phyloP scores from a whole-genome alignment of 768 basidiomycete genomes.

The Lactarius psammicola region DNA sequence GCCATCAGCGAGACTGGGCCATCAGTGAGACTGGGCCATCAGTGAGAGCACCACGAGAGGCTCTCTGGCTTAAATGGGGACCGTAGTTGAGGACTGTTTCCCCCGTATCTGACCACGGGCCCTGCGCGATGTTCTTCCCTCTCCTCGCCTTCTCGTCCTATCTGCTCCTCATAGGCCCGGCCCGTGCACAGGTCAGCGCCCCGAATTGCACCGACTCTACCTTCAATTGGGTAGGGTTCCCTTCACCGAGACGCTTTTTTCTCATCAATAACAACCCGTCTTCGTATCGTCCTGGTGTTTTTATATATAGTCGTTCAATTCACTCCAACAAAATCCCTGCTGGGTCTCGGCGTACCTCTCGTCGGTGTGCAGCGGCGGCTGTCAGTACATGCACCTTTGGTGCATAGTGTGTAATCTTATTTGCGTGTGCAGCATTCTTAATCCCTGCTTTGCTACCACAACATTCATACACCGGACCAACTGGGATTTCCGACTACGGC shows the following conservation, averaged over 20 bases:
- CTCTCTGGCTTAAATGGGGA: background rate
- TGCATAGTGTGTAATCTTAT: background rate
- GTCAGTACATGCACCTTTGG: conserved; percentile 8
- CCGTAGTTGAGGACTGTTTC: background rate
- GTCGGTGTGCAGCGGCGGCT: conserved; percentile 11
- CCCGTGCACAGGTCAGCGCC: conserved; percentile 6
- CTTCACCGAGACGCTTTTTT: background rate
- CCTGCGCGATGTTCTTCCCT: background rate
- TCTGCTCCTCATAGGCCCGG: background rate
- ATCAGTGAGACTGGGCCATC: background rate
- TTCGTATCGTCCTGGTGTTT: background rate
- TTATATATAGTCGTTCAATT: conserved; percentile 21
- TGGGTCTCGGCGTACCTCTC: conserved; percentile 4
- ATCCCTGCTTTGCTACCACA: conserved; percentile 9
- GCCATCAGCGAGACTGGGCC: too few relatives aligned
- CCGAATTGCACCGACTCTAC: conserved; percentile 1
- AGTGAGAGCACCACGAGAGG: background rate
- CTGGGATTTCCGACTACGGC: background rate
- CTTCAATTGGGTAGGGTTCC: conserved; percentile 21
- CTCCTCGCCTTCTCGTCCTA: background rate
- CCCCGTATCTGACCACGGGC: background rate
- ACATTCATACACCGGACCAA: conserved; percentile 19
- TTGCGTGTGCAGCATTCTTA: conserved; percentile 4
- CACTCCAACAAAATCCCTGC: conserved; percentile 22
- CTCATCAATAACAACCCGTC: background rate